A percentile compares a stretch with the other conserved stretches of the same genome.
These are phyloP conservation scores for Epithemia pelagica DNA, from an alignment of 108 stramenopile genomes.

Conservation along the genomic window DNA sequence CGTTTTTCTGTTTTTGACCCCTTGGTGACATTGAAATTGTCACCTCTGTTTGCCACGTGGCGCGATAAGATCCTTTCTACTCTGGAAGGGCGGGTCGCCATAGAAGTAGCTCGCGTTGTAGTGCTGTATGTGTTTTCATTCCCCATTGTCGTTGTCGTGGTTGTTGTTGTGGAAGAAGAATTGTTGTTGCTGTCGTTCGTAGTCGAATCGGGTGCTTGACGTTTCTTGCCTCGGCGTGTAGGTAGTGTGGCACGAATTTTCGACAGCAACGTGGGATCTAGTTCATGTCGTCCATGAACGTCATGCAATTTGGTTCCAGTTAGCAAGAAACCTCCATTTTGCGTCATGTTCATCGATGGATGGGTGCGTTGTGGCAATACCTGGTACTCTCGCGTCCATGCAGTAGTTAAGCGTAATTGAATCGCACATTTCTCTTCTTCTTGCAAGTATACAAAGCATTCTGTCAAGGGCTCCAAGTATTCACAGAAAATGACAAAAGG, in stretches of 20 bases:
- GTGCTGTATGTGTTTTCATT: neutral
- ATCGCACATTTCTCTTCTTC: slow-evolving; percentile 49
- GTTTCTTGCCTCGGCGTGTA: slow-evolving; percentile 47
- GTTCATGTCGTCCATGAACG: slow-evolving; percentile 62
- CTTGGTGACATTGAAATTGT: slow-evolving; percentile 46
- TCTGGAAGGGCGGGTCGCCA: too few relatives aligned
- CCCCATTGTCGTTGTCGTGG: neutral
- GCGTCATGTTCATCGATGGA: slow-evolving; percentile 88
- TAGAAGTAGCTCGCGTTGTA: too few relatives aligned
- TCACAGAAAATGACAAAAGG: slow-evolving; percentile 88
- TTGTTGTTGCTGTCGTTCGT: neutral
- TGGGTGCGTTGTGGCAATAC: slow-evolving; percentile 83
- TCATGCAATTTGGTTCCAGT: slow-evolving; percentile 81
- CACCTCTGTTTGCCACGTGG: too few relatives aligned
- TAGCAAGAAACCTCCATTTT: slow-evolving; percentile 82
- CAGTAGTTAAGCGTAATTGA: slow-evolving; percentile 74
- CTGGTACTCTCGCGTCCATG: slow-evolving; percentile 89
- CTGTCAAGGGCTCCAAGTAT: slow-evolving; percentile 77
- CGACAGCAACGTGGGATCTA: slow-evolving; percentile 50
- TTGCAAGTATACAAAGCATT: slow-evolving; percentile 67
- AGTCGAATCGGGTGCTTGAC: neutral
- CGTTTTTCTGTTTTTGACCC: slow-evolving; percentile 36
- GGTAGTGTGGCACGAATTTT: slow-evolving; percentile 47
- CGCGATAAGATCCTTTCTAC: too few relatives aligned
- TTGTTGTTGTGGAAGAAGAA: neutral